phyloP scores from a whole-genome alignment of 805 yeast genomes.

The Metschnikowia gelsemii region DNA sequence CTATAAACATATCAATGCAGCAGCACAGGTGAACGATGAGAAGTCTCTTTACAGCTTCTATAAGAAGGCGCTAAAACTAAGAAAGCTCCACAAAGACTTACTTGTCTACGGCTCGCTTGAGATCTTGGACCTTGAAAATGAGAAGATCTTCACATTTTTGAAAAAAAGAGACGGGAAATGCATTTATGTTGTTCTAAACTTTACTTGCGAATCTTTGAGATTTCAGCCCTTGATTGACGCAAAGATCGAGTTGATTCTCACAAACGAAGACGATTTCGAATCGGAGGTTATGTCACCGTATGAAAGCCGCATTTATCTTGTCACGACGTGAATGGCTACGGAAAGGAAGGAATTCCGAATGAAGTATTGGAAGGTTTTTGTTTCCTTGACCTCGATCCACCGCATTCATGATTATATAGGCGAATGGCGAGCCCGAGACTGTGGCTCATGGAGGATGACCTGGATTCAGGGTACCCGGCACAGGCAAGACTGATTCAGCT shows the following conservation, averaged over 20 bases:
- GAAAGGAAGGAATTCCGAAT: not conserved
- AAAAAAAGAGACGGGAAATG: slow-evolving; percentile 35
- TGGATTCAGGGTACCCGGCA: too few relatives aligned
- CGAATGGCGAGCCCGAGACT: too few relatives aligned
- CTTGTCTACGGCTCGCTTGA: slow-evolving; percentile 48
- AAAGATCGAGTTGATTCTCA: slow-evolving; percentile 26
- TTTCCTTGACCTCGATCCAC: too few relatives aligned
- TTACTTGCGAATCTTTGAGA: slow-evolving; percentile 18
- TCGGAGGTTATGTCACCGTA: slow-evolving; percentile 34
- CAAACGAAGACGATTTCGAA: slow-evolving; percentile 23
- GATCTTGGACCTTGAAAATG: slow-evolving; percentile 43
- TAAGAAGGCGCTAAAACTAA: slow-evolving; percentile 40
- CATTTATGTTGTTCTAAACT: slow-evolving; percentile 27
- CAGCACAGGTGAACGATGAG: slow-evolving; percentile 44
- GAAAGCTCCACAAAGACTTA: slow-evolving; percentile 46
- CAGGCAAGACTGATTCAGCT: too few relatives aligned
- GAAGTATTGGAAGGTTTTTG: not conserved
- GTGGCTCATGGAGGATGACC: too few relatives aligned
- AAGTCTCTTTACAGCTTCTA: slow-evolving; percentile 48
- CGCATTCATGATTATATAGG: too few relatives aligned
- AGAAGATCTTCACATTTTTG: slow-evolving; percentile 39
- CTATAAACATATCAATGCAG: slow-evolving; percentile 50
- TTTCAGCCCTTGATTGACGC: slow-evolving; percentile 24
- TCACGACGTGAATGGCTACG: slow-evolving; percentile 1
- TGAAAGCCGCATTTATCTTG: slow-evolving; percentile 43